A percentile compares a stretch with the other conserved stretches of the same genome.
Conservation (phyloP, 176 grass and related monocot genomes). For the Aegilops longissima region DNA sequence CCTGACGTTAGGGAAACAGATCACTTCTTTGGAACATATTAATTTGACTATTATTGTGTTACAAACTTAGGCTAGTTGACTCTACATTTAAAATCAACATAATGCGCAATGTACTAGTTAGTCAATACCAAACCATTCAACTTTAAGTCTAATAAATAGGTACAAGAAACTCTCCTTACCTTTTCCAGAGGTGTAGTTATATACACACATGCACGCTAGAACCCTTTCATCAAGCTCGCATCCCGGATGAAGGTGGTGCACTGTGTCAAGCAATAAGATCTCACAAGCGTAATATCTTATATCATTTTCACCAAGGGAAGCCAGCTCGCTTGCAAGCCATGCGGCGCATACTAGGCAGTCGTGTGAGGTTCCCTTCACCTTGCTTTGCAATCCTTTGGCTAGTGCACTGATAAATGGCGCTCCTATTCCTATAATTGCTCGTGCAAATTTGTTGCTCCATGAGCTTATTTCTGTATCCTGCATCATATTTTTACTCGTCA, state of each 20-base stretch:
- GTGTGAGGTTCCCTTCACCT: conserved; percentile 64
- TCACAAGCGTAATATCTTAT: conserved; percentile 73
- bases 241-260: conserved; percentile 72
- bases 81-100: conserved; percentile 11
- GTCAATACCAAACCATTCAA: conserved; percentile 18
- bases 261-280: conserved; percentile 67
- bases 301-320: conserved; percentile 46
- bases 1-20: conserved; percentile 45
- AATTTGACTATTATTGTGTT: not conserved
- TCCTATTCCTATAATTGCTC: conserved; percentile 52
- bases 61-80: not conserved
- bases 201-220: conserved; percentile 82
- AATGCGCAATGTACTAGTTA: conserved; percentile 14
- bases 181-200: conserved; percentile 96
- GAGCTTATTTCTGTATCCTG: conserved; percentile 81
- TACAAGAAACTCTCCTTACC: conserved; percentile 45
- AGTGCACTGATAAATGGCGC: conserved; percentile 56
- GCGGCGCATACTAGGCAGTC: conserved; percentile 70
- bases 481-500: conserved; percentile 25
- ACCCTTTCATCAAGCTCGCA: conserved; percentile 82
- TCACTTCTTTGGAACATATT: not conserved
- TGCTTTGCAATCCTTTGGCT: conserved; percentile 79
- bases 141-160: not conserved
- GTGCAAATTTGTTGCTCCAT: conserved; percentile 71
- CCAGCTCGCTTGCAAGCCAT: conserved; percentile 83